Conservation (phyloP, 371 early-diverging fungal species). For the Mortierella polycephala region DNA sequence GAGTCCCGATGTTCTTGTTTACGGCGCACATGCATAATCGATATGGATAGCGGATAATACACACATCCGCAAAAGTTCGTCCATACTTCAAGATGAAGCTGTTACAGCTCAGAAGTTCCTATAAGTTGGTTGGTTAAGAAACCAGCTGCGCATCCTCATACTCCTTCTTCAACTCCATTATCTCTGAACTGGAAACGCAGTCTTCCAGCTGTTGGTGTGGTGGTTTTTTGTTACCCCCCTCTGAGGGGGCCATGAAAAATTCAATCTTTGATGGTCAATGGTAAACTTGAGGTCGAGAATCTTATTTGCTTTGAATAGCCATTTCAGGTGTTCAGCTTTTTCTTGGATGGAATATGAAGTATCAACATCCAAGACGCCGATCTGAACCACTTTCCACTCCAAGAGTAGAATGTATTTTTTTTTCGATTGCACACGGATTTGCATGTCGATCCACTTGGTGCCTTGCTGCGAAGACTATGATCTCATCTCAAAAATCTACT, state of each 20-base stretch:
- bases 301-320: conserved; percentile 6
- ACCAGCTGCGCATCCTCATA: conserved; percentile 1
- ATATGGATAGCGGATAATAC: background rate
- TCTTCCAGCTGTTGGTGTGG: conserved; percentile 9
- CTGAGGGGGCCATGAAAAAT: conserved; percentile 9
- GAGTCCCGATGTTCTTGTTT: background rate
- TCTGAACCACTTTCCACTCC: conserved; percentile 37
- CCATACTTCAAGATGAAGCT: no score
- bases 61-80: no score
- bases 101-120: no score
- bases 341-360: conserved; percentile 13
- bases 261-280: conserved; percentile 42
- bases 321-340: conserved; percentile 24
- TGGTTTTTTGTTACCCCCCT: no score
- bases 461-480: conserved; percentile 7
- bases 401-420: conserved; percentile 31
- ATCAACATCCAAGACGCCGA: conserved; percentile 34
- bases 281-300: conserved; percentile 37
- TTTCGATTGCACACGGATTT: conserved; percentile 24
- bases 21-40: background rate
- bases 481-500: no score
- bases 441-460: conserved; percentile 33
- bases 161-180: conserved; percentile 17
- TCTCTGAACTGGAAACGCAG: conserved; percentile 22
- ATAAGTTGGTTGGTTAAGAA: no score